Conservation (phyloP, 1,139 yeast species). For the Torulaspora pretoriensis region DNA sequence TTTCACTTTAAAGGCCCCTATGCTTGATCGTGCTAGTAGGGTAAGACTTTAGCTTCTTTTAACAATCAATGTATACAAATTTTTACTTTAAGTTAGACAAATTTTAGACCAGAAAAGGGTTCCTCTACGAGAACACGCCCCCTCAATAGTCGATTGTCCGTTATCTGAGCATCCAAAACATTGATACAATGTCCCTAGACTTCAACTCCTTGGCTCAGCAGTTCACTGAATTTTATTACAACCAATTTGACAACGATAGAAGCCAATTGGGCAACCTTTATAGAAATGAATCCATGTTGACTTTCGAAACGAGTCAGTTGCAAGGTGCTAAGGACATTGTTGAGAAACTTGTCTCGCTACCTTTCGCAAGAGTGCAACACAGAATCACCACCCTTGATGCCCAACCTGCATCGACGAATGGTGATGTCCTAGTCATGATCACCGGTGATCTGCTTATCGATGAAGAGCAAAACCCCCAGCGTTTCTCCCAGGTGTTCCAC, state of each 20-base stretch:
- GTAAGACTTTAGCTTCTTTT: conserved; percentile 1
- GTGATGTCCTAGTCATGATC: conserved; percentile 95
- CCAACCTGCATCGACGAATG: conserved; percentile 92
- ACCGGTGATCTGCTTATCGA: conserved; percentile 90
- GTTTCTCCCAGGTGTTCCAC: conserved; percentile 96
- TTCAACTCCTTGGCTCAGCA: conserved; percentile 66
- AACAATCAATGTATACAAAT: neutral
- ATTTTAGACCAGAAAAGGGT: neutral
- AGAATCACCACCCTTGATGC: conserved; percentile 93
- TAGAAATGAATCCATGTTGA: conserved; percentile 96
- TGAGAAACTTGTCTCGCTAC: conserved; percentile 81
- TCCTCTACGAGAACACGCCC: neutral
- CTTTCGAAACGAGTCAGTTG: conserved; percentile 88
- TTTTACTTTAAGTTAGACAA: neutral
- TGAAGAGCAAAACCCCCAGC: conserved; percentile 91
- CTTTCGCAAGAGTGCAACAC: conserved; percentile 89
- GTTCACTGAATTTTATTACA: conserved; percentile 91
- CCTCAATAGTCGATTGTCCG: neutral
- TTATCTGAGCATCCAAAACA: neutral
- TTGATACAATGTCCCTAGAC: conserved; percentile 46
- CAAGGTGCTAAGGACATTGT: conserved; percentile 93
- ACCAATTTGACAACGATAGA: conserved; percentile 91
- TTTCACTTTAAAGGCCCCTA: conserved; percentile 4
- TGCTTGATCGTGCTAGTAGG: conserved; percentile 3
- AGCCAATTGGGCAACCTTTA: conserved; percentile 87